Conservation (phyloP, 495 filamentous ascomycete species). For the Penicillium desertorum region DNA sequence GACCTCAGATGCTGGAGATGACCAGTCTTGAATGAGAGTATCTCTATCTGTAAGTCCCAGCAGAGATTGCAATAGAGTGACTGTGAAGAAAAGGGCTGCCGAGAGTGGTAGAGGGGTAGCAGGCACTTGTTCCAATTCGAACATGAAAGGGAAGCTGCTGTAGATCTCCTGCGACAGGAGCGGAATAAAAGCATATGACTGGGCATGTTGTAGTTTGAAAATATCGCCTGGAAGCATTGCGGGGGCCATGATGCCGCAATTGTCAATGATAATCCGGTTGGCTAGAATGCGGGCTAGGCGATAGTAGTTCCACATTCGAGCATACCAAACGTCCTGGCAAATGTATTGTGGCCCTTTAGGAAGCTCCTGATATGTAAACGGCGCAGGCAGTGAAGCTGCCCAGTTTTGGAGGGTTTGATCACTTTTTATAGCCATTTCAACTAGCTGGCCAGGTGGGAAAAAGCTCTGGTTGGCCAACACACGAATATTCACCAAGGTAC, state of each 20-base stretch:
- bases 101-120: background rate
- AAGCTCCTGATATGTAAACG: background rate
- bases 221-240: background rate
- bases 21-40: background rate
- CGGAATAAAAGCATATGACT: background rate
- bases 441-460: background rate
- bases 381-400: background rate
- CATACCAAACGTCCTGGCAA: background rate
- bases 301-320: conserved; percentile 1
- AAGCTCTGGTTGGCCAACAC: background rate
- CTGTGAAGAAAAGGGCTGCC: background rate
- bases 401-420: background rate
- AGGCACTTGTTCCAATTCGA: background rate
- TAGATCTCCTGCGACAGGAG: background rate
- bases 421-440: background rate
- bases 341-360: background rate
- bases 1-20: background rate
- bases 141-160: background rate
- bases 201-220: background rate
- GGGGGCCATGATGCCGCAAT: background rate
- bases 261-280: background rate
- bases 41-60: background rate
- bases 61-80: background rate
- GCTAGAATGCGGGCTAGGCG: conserved; percentile 1
- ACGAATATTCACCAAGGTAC: background rate